Conservation (phyloP, 2,329 filamentous ascomycete genomes). For the Colletotrichum sp. region DNA sequence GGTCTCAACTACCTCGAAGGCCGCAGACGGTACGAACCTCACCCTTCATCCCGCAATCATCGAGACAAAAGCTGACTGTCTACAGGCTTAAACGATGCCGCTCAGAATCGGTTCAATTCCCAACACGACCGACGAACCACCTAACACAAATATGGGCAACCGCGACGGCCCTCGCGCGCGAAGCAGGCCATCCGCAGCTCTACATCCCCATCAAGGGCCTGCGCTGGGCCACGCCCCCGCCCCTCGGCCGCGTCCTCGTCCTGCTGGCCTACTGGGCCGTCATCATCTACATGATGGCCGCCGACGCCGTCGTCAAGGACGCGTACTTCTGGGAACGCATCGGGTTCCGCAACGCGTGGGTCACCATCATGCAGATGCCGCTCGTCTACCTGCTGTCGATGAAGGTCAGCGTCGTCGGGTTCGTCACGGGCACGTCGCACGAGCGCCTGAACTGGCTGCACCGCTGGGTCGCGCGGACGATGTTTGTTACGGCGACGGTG, state of each 20-base stretch:
- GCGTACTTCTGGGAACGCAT: constrained; percentile 68
- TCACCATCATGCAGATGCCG: constrained; percentile 68
- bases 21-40: constrained; percentile 41
- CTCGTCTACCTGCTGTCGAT: constrained; percentile 67
- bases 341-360: constrained; percentile 72
- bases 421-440: constrained; percentile 67
- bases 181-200: constrained; percentile 61
- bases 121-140: constrained; percentile 55
- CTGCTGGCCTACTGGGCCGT: constrained; percentile 64
- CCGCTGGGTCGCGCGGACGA: constrained; percentile 72
- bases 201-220: constrained; percentile 51
- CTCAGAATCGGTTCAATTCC: constrained; percentile 49
- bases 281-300: constrained; percentile 62
- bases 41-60: background rate
- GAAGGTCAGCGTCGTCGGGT: constrained; percentile 64
- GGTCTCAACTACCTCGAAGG: constrained; percentile 48
- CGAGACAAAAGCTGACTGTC: background rate
- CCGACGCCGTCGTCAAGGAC: constrained; percentile 54
- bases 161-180: constrained; percentile 60
- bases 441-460: constrained; percentile 78
- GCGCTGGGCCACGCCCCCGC: constrained; percentile 63
- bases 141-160: constrained; percentile 62
- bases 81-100: constrained; percentile 52
- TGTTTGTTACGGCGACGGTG: constrained; percentile 71
- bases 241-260: constrained; percentile 60